These are phyloP conservation scores for Polygonum aviculare DNA, from an alignment of 148 eudicot species.

Conservation along the genomic window DNA sequence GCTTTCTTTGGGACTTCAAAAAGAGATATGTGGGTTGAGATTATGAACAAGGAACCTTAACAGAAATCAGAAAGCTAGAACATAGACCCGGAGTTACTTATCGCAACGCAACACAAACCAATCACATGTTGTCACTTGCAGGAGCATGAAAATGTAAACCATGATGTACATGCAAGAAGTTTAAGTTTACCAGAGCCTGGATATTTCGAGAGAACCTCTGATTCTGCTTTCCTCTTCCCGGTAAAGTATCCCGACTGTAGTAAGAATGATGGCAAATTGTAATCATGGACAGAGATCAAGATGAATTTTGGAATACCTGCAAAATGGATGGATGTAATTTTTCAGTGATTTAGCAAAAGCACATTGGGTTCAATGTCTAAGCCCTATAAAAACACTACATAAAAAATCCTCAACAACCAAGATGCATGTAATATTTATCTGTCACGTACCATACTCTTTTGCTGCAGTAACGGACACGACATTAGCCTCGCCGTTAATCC, in stretches of 20 bases:
- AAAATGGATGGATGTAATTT: not conserved
- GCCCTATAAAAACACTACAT: not conserved
- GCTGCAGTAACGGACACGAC: conserved; percentile 87
- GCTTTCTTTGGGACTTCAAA: not conserved
- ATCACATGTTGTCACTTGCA: not conserved
- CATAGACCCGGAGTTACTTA: not conserved
- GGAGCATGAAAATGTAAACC: not conserved
- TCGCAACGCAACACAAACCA: not conserved
- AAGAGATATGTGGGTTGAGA: not conserved
- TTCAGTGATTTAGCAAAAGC: not conserved
- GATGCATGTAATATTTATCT: not conserved
- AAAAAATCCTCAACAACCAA: not conserved
- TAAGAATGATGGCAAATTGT: conserved; percentile 83
- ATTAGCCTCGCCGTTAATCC: conserved; percentile 96
- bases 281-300: conserved; percentile 92
- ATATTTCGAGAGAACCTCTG: conserved; percentile 85
- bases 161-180: not conserved
- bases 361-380: not conserved
- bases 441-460: conserved; percentile 63
- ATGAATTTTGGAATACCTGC: conserved; percentile 92
- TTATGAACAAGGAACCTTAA: not conserved
- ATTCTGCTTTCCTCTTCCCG: conserved; percentile 95
- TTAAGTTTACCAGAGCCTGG: conserved; percentile 58
- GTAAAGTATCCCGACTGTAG: conserved; percentile 75
- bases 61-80: not conserved